phyloP scores from a whole-genome alignment of 2,329 filamentous ascomycete genomes.

The Ophiostoma tasmaniense region DNA sequence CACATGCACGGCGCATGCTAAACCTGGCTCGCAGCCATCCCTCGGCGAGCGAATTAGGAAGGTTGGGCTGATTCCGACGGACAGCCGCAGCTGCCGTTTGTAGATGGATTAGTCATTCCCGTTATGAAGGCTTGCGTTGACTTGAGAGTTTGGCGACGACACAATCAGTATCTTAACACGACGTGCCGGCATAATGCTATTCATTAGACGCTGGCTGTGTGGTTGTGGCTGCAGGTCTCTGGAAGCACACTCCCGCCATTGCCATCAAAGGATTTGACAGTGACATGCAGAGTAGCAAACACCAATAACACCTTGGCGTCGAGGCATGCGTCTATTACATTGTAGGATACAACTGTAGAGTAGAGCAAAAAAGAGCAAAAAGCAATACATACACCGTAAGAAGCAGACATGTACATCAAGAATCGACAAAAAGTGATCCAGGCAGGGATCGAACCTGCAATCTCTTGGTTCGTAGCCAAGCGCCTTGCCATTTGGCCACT shows the following conservation, averaged over 20 bases:
- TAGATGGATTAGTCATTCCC: not conserved
- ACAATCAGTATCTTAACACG: not conserved
- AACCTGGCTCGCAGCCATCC: not conserved
- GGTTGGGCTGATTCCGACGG: not conserved
- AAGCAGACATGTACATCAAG: not conserved
- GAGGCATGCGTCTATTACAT: too few relatives aligned
- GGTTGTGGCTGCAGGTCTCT: not conserved
- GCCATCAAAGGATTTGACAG: not conserved
- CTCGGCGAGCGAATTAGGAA: not conserved
- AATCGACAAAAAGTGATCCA: conserved; percentile 17
- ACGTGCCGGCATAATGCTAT: too few relatives aligned
- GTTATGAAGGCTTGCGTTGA: too few relatives aligned
- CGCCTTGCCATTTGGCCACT: conserved; percentile 30
- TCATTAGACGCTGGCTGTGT: not conserved
- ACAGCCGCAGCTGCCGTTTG: not conserved
- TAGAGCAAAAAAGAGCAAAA: not conserved
- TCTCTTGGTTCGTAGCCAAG: conserved; percentile 33
- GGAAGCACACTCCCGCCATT: not conserved
- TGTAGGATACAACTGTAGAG: too few relatives aligned
- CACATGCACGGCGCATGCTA: not conserved
- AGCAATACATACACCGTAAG: not conserved
- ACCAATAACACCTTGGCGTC: too few relatives aligned
- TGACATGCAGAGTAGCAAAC: too few relatives aligned
- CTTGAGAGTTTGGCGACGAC: not conserved
- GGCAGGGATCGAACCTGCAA: conserved; percentile 32